Base-by-base conservation (phyloP, 2,329 filamentous ascomycete species). In the Tolypocladium pustulatum region DNA sequence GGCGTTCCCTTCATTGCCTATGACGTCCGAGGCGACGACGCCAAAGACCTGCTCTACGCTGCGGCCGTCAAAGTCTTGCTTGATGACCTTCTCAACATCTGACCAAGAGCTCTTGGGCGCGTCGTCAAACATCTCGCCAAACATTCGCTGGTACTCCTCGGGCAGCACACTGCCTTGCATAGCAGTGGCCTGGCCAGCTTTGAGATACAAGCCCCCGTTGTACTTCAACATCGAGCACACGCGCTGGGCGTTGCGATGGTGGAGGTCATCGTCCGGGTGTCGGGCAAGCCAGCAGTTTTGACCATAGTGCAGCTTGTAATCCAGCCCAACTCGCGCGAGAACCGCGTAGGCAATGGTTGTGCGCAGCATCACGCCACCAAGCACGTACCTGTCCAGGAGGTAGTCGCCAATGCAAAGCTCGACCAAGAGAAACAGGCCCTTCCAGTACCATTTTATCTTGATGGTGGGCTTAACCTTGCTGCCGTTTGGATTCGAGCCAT, bases 231-330 rank as follows among this genome's bases (percentile, higher is more conserved):
- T 72, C 52, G 86, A 75, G 56, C 85, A 87, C n/a, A 88, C 70
- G 20, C 83, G 76, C 64, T 81, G 75, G 1, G 86, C 85, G 63
- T 82, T 86, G 55, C 85, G 78, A 13, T 76, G 73, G 67, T 89
- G 86, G 32, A 89, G 70, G 25, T 81, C 81, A n/a, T 58, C 55
- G n/a, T 54, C 30, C 17, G 54, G 38, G 25, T 57, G 40, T 15
- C 56, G 49, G 10, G 55, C 41, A 25, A 60, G 36, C 52, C 55
- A 59, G 2, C 58, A 58, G 7, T 85, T 74, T n/a, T 81, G 77
- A 7, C 82, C 78, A 66, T 88, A 88, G 67, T 89, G 88, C 69
- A 88, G 80, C 68, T 88, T 88, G 74, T 89, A 89, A 71, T 89
- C 85, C 8, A 86, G 62, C 0, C 84, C 84, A 38, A 86, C 80